Conservation (phyloP, 2,329 filamentous ascomycete genomes). For the Talaromyces sp. region DNA sequence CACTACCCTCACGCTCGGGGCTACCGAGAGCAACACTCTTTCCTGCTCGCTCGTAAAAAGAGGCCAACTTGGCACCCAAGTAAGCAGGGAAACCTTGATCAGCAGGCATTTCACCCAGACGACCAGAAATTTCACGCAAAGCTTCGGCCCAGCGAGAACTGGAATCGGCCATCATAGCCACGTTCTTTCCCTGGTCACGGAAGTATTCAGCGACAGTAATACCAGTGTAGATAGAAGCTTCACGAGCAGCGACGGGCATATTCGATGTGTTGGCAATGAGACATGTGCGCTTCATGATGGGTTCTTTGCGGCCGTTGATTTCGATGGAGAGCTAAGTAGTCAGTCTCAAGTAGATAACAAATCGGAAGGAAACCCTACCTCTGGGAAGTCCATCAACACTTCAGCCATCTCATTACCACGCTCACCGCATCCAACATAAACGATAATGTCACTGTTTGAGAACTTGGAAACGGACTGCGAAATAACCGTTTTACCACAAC, state of each 20-base stretch:
- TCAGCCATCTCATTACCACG: conserved; percentile 99
- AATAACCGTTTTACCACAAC: conserved; percentile 99
- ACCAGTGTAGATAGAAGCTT: conserved; percentile 97
- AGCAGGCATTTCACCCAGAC: conserved; percentile 98
- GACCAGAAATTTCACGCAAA: conserved; percentile 96
- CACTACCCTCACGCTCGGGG: conserved; percentile 83
- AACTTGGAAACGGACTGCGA: conserved; percentile 98
- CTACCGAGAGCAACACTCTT: conserved; percentile 82
- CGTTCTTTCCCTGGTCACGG: conserved; percentile 92
- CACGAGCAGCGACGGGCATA: conserved; percentile 97
- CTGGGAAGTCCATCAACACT: conserved; percentile 98
- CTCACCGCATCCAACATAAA: conserved; percentile 93
- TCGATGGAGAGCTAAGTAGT: conserved; percentile 73
- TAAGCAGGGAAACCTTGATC: conserved; percentile 99
- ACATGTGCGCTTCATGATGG: conserved; percentile 99
- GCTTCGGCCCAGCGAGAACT: conserved; percentile 98
- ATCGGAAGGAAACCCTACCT: conserved; percentile 49
- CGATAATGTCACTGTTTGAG: conserved; percentile 98
- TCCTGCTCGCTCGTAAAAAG: conserved; percentile 98
- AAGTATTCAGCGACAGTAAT: conserved; percentile 97
- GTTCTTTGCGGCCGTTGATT: conserved; percentile 89
- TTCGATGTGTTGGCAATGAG: conserved; percentile 99
- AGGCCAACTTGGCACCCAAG: conserved; percentile 91
- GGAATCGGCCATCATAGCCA: conserved; percentile 98
- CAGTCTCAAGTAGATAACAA: neutral